These are phyloP conservation scores for Diaporthe citriasiana DNA, from an alignment of 2,329 filamentous ascomycete genomes.

Conservation along the genomic window DNA sequence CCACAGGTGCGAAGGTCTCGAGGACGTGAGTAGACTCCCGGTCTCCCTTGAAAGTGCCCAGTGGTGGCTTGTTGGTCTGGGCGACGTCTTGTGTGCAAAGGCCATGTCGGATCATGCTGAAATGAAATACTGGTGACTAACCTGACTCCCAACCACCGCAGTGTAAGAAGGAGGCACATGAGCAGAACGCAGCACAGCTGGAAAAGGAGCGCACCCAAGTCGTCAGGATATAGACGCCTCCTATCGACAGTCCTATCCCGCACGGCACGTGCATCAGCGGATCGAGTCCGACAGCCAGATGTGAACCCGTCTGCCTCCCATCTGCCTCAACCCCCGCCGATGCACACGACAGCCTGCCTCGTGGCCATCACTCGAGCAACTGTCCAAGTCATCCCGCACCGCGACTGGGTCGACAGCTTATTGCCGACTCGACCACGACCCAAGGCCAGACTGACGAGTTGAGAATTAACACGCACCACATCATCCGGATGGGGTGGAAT, in stretches of 20 bases:
- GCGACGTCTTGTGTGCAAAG: slow-evolving; percentile 52
- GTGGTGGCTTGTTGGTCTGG: slow-evolving; percentile 60
- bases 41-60: slow-evolving; percentile 45
- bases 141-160: slow-evolving; percentile 48
- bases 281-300: not conserved
- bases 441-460: not conserved
- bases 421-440: not conserved
- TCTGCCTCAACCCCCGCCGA: not conserved
- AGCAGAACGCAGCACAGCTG: slow-evolving; percentile 92
- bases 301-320: not conserved
- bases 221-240: slow-evolving; percentile 70
- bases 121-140: slow-evolving; percentile 26
- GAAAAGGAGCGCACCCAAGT: slow-evolving; percentile 94
- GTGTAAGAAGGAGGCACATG: slow-evolving; percentile 98
- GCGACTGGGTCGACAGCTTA: not conserved
- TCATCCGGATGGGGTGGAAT: slow-evolving; percentile 10
- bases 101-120: slow-evolving; percentile 41
- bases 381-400: not conserved
- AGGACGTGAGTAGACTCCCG: slow-evolving; percentile 76
- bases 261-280: slow-evolving; percentile 7
- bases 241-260: not conserved
- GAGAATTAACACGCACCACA: not conserved
- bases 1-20: slow-evolving; percentile 91
- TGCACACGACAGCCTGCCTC: slow-evolving; percentile 11
- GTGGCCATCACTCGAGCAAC: not conserved